Conservation (phyloP, 768 basidiomycete species). For the Podaxis sp. region DNA sequence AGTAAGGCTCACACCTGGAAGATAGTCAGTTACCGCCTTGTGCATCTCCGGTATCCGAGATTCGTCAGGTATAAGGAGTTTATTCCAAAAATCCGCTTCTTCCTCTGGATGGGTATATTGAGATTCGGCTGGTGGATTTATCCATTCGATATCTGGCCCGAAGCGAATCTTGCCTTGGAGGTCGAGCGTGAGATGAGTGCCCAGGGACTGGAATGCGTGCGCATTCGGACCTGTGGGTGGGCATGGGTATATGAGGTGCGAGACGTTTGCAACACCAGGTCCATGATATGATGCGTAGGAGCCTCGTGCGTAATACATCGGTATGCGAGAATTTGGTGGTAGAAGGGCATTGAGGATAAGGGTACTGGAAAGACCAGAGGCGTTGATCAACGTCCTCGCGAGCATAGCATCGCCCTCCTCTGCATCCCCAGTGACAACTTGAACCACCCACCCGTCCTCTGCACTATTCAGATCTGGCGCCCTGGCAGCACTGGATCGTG, state of each 20-base stretch:
- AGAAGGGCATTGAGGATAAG: slow-evolving; percentile 72
- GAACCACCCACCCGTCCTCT: slow-evolving; percentile 84
- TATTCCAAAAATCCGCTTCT: slow-evolving; percentile 74
- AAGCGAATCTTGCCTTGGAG: slow-evolving; percentile 83
- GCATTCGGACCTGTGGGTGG: slow-evolving; percentile 60
- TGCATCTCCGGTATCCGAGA: slow-evolving; percentile 65
- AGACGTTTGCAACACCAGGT: slow-evolving; percentile 63
- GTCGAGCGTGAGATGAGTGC: slow-evolving; percentile 90
- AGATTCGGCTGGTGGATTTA: slow-evolving; percentile 49
- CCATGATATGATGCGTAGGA: slow-evolving; percentile 90
- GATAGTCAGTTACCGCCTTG: slow-evolving; percentile 66
- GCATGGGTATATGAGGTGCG: slow-evolving; percentile 88
- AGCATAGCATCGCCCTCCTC: slow-evolving; percentile 58
- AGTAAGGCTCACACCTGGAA: slow-evolving; percentile 58
- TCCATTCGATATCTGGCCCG: slow-evolving; percentile 92
- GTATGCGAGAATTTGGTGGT: slow-evolving; percentile 52
- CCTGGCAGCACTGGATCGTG: slow-evolving; percentile 20
- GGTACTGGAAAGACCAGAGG: slow-evolving; percentile 71
- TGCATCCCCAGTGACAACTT: slow-evolving; percentile 57
- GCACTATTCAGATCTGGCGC: slow-evolving; percentile 26
- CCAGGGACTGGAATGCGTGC: slow-evolving; percentile 78
- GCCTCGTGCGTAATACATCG: slow-evolving; percentile 80
- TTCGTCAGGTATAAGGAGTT: slow-evolving; percentile 61
- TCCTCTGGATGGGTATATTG: slow-evolving; percentile 28
- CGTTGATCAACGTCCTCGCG: slow-evolving; percentile 77